Conservation (phyloP, 139 green algal genomes). For the Chlorella sorokiniana region DNA sequence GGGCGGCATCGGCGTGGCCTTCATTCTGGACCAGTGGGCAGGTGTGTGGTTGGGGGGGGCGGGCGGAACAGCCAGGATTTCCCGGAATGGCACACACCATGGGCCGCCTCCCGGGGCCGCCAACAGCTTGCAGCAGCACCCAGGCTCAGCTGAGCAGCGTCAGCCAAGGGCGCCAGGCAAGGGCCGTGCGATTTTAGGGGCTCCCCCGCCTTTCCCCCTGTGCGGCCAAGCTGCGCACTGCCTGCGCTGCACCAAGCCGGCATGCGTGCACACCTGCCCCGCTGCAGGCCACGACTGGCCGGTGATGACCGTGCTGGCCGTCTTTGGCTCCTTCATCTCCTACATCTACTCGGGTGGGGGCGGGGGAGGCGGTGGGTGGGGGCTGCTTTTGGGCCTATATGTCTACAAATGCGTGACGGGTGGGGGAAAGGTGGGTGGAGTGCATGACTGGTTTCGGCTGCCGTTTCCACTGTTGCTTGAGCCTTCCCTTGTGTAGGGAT, state of each 20-base stretch:
- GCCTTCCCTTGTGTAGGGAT: background rate
- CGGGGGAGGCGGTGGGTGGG: background rate
- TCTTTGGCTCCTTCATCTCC: constrained; percentile 95
- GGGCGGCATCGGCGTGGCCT: constrained; percentile 83
- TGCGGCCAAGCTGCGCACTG: background rate
- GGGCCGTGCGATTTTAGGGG: background rate
- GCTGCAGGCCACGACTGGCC: constrained; percentile 71
- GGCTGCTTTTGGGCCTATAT: background rate
- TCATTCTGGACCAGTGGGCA: constrained; percentile 76
- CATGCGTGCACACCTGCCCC: too few relatives aligned
- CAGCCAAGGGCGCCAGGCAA: too few relatives aligned
- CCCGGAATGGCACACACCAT: too few relatives aligned
- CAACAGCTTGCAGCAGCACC: too few relatives aligned
- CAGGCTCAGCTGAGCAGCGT: too few relatives aligned
- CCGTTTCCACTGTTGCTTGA: background rate
- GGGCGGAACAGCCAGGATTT: too few relatives aligned
- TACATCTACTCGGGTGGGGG: constrained; percentile 94
- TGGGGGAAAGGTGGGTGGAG: too few relatives aligned
- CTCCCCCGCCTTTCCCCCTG: background rate
- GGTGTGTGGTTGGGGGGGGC: background rate
- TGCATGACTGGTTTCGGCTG: too few relatives aligned
- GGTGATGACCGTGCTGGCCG: constrained; percentile 74
- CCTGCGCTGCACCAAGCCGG: too few relatives aligned
- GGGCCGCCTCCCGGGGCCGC: too few relatives aligned
- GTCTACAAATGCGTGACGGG: background rate